Evolutionary conservation across 1,139 yeast species (phyloP).

Genomic region (Taphrina wiesneri): DNA sequence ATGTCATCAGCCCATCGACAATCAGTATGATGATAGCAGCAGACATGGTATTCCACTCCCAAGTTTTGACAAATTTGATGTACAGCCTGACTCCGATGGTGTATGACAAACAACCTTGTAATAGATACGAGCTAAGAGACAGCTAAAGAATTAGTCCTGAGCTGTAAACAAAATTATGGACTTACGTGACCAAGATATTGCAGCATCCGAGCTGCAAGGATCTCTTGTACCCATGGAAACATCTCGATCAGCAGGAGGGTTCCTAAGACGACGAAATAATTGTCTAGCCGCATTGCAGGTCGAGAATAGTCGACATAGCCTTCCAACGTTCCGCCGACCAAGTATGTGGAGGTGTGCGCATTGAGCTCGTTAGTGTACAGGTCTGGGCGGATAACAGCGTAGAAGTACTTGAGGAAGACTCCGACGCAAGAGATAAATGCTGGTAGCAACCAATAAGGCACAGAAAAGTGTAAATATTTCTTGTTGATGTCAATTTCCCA

Average conservation of each 20-base stretch:
- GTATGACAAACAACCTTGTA: slow-evolving; percentile 2
- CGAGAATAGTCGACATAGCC: slow-evolving; percentile 11
- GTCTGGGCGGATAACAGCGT: neutral
- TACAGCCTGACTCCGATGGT: neutral
- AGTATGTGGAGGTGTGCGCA: slow-evolving; percentile 5
- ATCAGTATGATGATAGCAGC: slow-evolving; percentile 7
- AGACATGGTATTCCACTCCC: slow-evolving; percentile 19
- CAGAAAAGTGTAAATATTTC: neutral
- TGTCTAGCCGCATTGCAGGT: slow-evolving; percentile 2
- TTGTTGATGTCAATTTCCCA: neutral
- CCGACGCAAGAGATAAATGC: neutral
- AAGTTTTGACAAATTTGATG: neutral
- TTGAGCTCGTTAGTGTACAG: slow-evolving; percentile 3
- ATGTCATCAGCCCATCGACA: neutral
- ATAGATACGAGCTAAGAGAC: neutral
- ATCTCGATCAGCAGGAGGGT: neutral
- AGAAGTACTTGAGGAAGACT: neutral
- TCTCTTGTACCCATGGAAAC: neutral
- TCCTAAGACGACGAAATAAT: slow-evolving; percentile 9
- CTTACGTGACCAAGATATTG: slow-evolving; percentile 16
- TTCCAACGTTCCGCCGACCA: slow-evolving; percentile 1
- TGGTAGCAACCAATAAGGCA: neutral
- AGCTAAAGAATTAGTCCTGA: neutral
- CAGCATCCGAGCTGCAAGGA: neutral
- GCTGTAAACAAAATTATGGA: neutral